Conservation (phyloP, 2,329 filamentous ascomycete genomes). For the Metarhizium sp. region DNA sequence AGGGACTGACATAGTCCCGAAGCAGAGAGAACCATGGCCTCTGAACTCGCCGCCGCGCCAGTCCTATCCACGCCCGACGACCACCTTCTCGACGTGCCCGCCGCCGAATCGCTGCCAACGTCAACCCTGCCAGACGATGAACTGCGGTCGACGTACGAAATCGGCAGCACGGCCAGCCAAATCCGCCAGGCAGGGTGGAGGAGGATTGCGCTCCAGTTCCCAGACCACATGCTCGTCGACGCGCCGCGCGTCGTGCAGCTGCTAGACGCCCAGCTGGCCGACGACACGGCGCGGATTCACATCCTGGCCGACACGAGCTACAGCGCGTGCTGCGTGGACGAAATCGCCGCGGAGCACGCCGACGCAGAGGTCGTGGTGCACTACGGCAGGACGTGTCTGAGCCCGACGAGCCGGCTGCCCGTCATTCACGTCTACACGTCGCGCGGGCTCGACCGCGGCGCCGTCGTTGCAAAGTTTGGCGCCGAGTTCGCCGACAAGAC, state of each 20-base stretch:
- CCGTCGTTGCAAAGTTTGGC: slow-evolving; percentile 51
- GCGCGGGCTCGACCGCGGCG: slow-evolving; percentile 54
- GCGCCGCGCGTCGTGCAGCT: slow-evolving; percentile 69
- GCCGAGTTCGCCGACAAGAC: slow-evolving; percentile 56
- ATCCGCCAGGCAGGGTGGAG: slow-evolving; percentile 63
- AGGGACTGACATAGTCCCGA: background rate
- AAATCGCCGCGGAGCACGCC: slow-evolving; percentile 90
- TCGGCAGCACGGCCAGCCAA: slow-evolving; percentile 67
- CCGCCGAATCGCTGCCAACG: slow-evolving; percentile 22
- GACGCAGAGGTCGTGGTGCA: slow-evolving; percentile 87
- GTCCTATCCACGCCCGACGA: slow-evolving; percentile 57
- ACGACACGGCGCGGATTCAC: slow-evolving; percentile 44
- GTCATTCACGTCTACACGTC: slow-evolving; percentile 87
- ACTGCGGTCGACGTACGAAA: slow-evolving; percentile 72
- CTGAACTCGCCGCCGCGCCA: slow-evolving; percentile 42
- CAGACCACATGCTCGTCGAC: slow-evolving; percentile 84
- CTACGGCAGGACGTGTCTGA: slow-evolving; percentile 87
- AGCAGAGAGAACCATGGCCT: slow-evolving; percentile 26
- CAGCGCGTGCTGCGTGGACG: slow-evolving; percentile 93
- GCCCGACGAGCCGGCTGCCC: slow-evolving; percentile 76
- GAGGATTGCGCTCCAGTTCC: slow-evolving; percentile 86
- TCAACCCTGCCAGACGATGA: slow-evolving; percentile 51
- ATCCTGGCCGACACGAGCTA: slow-evolving; percentile 95
- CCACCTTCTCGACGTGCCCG: slow-evolving; percentile 44
- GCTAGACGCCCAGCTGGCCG: slow-evolving; percentile 19